Evolutionary conservation across 768 basidiomycete genomes (phyloP), one percentile per base, ranked within the genome.

Genomic region (Xerocomellus dryophilus): DNA sequence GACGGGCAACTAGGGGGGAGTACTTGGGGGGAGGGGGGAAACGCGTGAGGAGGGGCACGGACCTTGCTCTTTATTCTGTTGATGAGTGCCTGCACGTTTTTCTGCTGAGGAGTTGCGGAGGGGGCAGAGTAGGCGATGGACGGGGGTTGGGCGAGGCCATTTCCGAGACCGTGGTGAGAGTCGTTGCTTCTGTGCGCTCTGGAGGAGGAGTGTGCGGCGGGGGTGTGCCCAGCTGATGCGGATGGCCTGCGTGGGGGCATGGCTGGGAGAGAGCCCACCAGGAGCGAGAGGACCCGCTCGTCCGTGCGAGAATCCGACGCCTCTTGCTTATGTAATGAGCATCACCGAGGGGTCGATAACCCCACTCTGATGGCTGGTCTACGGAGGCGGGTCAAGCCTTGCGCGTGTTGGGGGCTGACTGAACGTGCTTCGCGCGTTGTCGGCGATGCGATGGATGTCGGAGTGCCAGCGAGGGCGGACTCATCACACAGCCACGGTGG

Each of bases 61-160:
- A 88, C 93, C 81, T 91, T 93, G 71, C 83, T 81, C 72, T 85
- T 88, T 65, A 95, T 72, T 63, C 92, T 79, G 62, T 82, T 85
- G 34, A 95, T 89, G 58, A 95, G 74, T 8, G 84, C 85, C 58
- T 85, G 81, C 32, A 94, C 84, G 49, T 91, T 82, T 76, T 86
- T 91, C 73, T 90, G 87, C 66, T 94, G 88, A 2, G 87, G 85
- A 2, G 82, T 82, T 8, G 79, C 64, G 14, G 69, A 66, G 29
- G 64, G 62, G 17, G 72, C 61, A 29, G 73, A 69, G 63, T 76
- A 76, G 47, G 71, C 71, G 54, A 71, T 55, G 43, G 70, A 72
- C 7, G 70, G 68, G 15, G 70, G 70, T 23, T 73, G 70, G 5
- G 66, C 4, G 45, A 65, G 65, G 21, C 67, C 71, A 39, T 67